Evolutionary conservation across 257 asterid genomes (phyloP), one percentile per base, ranked within the genome.

Genomic region (Anisodus tanguticus): DNA sequence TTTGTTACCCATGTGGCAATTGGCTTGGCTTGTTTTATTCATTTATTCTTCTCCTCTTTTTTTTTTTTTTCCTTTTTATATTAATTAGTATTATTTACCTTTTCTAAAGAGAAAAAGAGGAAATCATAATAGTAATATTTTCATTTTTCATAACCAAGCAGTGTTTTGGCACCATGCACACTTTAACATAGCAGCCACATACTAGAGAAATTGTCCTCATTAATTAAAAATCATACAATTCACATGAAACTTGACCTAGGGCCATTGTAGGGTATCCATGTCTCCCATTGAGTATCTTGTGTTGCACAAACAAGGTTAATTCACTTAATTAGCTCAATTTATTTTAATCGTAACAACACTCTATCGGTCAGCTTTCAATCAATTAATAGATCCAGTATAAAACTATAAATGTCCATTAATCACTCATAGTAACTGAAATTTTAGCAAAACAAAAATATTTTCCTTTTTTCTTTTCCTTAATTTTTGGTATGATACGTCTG

Each of bases 1-100:
- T 80, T 81, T 79, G 60, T 77, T 70, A 83, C 81, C 67, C 89
- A 47, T 84, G 84, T 82, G 87, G 53, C 80, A 71, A 74, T 78
- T 82, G 13, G 26, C 43, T 49, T 70, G 79, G 79, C 62, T 49
- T 51, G 4, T 51, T 74, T 45, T 49, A 49, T 3, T 17, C 55
- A 41, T 9, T 3, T 43, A 6, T 68, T 37, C 10, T 6, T 67
- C 7, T 6, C 1, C 0, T 12, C 12, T 4, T 5, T 17, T 10
- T 4, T 4, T 4, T 4, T 39, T 9, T 41, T 70, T 70, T 17
- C 4, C 39, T n/a, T 74, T 47, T 49, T 72, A 41, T 47, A 74
- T 11, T 69, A 39, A 43, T 8, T 22, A 74, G 11, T 49, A 22
- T 8, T 6, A 74, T 51, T 74, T 3, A 22, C 68, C 12, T 49